These are phyloP conservation scores for Waltiozyma sp. DNA, from an alignment of 1,139 yeast genomes.

Conservation along the genomic window DNA sequence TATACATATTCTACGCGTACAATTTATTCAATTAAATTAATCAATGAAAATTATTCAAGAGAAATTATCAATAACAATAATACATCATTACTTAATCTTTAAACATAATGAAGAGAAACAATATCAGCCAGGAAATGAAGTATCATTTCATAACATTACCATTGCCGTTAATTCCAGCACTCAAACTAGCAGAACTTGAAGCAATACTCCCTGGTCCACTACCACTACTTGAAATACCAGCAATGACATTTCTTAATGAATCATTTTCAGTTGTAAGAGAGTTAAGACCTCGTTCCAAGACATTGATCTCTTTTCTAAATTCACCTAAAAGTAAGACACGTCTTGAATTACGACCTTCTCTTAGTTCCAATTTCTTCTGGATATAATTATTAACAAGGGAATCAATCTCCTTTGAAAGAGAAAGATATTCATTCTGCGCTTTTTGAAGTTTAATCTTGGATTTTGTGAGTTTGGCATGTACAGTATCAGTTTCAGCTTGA, in stretches of 20 bases:
- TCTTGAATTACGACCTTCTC: slow-evolving; percentile 21
- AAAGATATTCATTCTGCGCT: slow-evolving; percentile 18
- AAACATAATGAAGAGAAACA: no score
- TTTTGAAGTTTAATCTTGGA: slow-evolving; percentile 22
- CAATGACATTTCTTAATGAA: neutral
- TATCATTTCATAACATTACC: neutral
- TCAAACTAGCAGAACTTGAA: neutral
- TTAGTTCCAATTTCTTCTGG: slow-evolving; percentile 16
- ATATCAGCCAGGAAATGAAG: no score
- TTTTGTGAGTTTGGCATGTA: slow-evolving; percentile 27
- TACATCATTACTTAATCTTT: no score
- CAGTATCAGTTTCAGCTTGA: slow-evolving; percentile 24
- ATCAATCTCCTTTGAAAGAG: slow-evolving; percentile 23
- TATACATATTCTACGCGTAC: no score
- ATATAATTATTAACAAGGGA: slow-evolving; percentile 21
- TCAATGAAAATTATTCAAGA: no score
- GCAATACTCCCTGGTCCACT: neutral
- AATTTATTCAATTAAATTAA: no score
- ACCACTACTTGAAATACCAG: neutral
- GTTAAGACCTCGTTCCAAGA: slow-evolving; percentile 10
- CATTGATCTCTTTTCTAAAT: slow-evolving; percentile 18
- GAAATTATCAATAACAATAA: no score
- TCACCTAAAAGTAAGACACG: slow-evolving; percentile 17
- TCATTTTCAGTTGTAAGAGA: neutral
- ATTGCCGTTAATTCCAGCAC: neutral